A percentile compares a stretch with the other conserved stretches of the same genome.
Conservation (phyloP, 2,329 filamentous ascomycete genomes). For the Cercospora canescens region DNA sequence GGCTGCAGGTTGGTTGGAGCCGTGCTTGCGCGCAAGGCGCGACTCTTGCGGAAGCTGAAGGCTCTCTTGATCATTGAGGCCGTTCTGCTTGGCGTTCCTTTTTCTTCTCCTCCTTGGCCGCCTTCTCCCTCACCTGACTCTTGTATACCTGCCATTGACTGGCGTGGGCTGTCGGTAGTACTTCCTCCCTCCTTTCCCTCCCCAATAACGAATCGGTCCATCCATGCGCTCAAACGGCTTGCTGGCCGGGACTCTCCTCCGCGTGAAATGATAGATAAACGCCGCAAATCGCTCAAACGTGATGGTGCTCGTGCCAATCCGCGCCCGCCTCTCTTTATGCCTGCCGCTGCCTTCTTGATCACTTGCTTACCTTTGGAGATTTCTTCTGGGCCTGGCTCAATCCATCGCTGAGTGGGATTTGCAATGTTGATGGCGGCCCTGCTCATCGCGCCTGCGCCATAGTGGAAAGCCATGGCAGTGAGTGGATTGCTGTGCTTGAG, state of each 20-base stretch:
- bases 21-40: neutral
- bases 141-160: neutral
- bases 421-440: neutral
- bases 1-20: neutral
- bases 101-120: neutral
- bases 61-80: neutral
- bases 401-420: neutral
- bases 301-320: neutral
- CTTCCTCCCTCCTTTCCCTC: neutral
- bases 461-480: neutral
- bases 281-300: neutral
- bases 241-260: neutral
- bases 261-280: neutral
- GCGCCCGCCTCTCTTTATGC: constrained; percentile 8
- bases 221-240: constrained; percentile 5
- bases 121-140: neutral
- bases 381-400: neutral
- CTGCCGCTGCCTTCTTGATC: neutral
- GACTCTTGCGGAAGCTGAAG: neutral
- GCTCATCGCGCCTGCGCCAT: neutral
- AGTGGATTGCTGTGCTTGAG: neutral
- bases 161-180: neutral
- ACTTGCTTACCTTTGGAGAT: constrained; percentile 7
- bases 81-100: neutral
- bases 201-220: constrained; percentile 2